Evolutionary conservation across 1,284 basidiomycete genomes (phyloP).

Genomic region (Moniliophthora roreri): DNA sequence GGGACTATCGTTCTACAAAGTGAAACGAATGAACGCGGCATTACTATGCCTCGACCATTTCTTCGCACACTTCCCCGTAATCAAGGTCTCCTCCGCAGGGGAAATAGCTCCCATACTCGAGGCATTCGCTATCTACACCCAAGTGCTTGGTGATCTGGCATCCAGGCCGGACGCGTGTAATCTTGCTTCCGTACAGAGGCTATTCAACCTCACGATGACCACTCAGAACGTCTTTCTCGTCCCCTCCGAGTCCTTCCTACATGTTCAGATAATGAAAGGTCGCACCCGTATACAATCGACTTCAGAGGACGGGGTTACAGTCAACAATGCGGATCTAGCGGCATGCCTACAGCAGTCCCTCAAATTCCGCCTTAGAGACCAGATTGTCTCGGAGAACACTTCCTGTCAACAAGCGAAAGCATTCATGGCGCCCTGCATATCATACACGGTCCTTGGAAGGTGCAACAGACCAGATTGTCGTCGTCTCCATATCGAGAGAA

Average conservation of each 20-base stretch:
- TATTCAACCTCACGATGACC: conserved; percentile 2
- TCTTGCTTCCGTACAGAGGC: neutral
- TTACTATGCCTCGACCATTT: conserved; percentile 43
- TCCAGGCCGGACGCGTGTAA: neutral
- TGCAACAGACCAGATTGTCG: neutral
- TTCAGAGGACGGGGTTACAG: neutral
- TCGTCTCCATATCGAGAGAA: neutral
- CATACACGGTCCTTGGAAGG: neutral
- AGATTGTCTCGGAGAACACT: neutral
- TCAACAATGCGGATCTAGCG: neutral
- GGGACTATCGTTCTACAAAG: conserved; percentile 24
- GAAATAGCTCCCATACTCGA: neutral
- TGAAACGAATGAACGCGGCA: conserved; percentile 30
- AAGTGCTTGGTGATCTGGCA: neutral
- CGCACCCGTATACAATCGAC: neutral
- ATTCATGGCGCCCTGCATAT: neutral
- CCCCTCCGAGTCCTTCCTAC: neutral
- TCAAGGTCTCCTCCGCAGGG: neutral
- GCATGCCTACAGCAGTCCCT: neutral
- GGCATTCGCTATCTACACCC: neutral
- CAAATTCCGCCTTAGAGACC: neutral
- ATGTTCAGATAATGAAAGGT: neutral
- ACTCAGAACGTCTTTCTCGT: conserved; percentile 1
- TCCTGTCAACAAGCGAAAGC: neutral
- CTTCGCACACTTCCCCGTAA: conserved; percentile 17